Percentiles rank a stretch among this genome's conserved stretches.
Evolutionary conservation across 2,329 filamentous ascomycete species (phyloP).

Genomic region (Drechslerella dactyloides): DNA sequence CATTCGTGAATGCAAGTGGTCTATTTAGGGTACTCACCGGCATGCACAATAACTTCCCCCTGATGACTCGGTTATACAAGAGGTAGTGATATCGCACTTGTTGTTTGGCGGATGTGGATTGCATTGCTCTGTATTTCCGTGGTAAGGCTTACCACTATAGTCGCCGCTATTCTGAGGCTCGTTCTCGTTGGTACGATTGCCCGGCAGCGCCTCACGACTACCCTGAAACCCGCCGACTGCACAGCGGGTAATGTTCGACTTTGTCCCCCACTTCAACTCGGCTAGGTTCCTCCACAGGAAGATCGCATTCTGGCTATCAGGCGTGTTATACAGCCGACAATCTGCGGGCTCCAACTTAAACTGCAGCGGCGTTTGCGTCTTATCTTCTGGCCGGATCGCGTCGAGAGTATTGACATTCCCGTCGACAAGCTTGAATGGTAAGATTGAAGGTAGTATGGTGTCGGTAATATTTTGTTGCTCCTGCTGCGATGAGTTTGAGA

Average conservation of each 20-base stretch:
- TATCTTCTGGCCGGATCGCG: conserved; percentile 38
- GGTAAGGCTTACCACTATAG: background rate
- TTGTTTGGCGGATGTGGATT: conserved; percentile 2
- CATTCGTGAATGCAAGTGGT: background rate
- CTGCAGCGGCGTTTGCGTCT: conserved; percentile 59
- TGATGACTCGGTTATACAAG: background rate
- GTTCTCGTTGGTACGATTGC: conserved; percentile 10
- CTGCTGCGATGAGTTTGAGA: conserved; percentile 19
- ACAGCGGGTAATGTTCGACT: conserved; percentile 18
- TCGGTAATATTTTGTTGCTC: conserved; percentile 23
- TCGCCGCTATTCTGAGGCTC: background rate
- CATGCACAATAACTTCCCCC: conserved; percentile 50
- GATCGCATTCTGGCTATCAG: conserved; percentile 15
- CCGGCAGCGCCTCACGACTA: conserved; percentile 21
- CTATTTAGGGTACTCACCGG: conserved; percentile 32
- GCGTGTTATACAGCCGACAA: conserved; percentile 61
- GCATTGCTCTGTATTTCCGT: background rate
- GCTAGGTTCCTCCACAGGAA: conserved; percentile 35
- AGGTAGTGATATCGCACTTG: conserved; percentile 7
- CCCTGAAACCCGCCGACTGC: conserved; percentile 36
- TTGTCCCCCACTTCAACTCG: conserved; percentile 41
- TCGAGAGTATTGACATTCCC: conserved; percentile 37
- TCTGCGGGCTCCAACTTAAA: conserved; percentile 62
- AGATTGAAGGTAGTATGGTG: conserved; percentile 21
- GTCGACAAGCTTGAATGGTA: conserved; percentile 20